Base-by-base conservation (phyloP, 306 rosid species). In the Notholithocarpus densiflorus region DNA sequence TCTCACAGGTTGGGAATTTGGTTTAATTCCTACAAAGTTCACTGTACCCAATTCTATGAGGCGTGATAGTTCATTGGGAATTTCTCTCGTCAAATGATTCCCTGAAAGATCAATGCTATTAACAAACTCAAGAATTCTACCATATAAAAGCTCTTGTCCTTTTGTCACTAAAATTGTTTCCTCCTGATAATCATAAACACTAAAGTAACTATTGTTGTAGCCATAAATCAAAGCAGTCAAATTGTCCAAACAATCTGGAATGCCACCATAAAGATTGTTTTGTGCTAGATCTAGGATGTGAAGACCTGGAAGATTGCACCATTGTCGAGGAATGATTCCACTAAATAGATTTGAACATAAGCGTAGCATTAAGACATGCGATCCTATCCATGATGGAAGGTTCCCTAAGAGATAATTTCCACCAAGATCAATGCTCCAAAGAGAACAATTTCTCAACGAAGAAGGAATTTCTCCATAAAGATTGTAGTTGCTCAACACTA, bases 151-250 rank as follows among this genome's bases (percentile, higher is more conserved):
- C 72, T 61, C 4, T 68, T 74, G 2, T 10, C 52, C 52, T 45
- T 45, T 45, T 45, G 4, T 2, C 52, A 45, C 52, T 45, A 45
- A 2, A 0, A 45, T 10, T 0, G 14, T 2, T 11, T 45, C 13
- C 52, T 11, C 14, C 0, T 8, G 1, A 12, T 45, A 11, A 0
- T 2, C 0, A 1, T 0, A 2, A 0, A 0, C 0, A 1, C 1
- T 0, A 3, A 3, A 45, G 52, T 2, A 0, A 12, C 1, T 2
- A 0, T 45, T 2, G 4, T 0, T 45, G 3, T 2, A 8, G 52
- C 52, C 52, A 9, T 45, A 45, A 45, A 45, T 0, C 13, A 45
- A 45, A 45, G 52, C 17, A 80, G 4, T 40, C 79, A 80, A 80
- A n/a, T 11, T 74, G 71, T 2, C 37, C 6, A 19, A 11, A 45